Conservation (phyloP, 2,329 filamentous ascomycete genomes). For the Fusarium bactridioides region DNA sequence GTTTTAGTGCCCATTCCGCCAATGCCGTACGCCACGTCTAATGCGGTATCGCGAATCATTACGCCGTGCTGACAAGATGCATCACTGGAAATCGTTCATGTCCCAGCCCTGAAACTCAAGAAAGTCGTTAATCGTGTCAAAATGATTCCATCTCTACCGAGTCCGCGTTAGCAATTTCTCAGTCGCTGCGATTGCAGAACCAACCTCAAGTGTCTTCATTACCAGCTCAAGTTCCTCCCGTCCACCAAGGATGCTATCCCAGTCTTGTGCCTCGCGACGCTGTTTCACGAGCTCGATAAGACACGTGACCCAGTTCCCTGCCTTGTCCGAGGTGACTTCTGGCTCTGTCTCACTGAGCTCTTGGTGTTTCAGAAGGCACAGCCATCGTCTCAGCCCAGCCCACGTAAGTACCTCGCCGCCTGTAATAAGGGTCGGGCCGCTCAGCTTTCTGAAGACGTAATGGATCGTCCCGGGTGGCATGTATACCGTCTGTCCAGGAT, state of each 20-base stretch:
- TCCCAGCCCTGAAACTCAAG: too few relatives aligned
- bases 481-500: neutral
- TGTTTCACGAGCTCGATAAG: neutral
- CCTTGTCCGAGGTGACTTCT: accelerated
- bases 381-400: neutral
- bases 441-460: neutral
- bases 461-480: neutral
- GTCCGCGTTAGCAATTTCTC: too few relatives aligned
- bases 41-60: too few relatives aligned
- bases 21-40: too few relatives aligned
- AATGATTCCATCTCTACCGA: too few relatives aligned
- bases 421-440: neutral
- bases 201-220: neutral
- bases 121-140: too few relatives aligned
- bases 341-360: neutral
- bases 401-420: neutral
- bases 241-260: neutral
- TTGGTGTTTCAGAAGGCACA: neutral
- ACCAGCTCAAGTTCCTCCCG: neutral
- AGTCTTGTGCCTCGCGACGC: neutral
- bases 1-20: too few relatives aligned
- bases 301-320: too few relatives aligned
- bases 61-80: too few relatives aligned
- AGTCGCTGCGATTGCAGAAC: accelerated
- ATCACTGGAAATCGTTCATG: too few relatives aligned